Conservation (phyloP, 192 early-diverging fungal genomes). For the Phycomyces blakesleeanus region DNA sequence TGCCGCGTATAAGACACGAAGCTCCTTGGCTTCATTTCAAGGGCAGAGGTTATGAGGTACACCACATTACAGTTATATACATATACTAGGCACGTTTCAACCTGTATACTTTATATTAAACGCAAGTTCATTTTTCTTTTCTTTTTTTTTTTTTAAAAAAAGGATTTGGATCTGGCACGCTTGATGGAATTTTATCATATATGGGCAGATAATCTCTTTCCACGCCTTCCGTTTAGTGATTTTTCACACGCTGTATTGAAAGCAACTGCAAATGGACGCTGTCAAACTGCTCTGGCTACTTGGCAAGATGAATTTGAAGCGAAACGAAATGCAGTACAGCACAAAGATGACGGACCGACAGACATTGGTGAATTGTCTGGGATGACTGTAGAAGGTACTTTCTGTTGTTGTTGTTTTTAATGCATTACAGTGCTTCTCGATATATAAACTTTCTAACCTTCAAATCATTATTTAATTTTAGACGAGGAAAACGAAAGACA, state of each 20-base stretch:
- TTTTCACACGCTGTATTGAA: constrained; percentile 18
- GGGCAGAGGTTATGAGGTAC: constrained; percentile 11
- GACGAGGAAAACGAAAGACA: not conserved
- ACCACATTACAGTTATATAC: not conserved
- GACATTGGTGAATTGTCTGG: constrained; percentile 8
- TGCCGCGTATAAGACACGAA: constrained; percentile 10
- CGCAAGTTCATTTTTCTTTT: too few relatives aligned
- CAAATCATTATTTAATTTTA: not conserved
- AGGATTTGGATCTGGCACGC: constrained; percentile 20
- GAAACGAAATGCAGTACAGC: not conserved
- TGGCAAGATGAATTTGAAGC: constrained; percentile 12
- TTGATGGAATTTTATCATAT: constrained; percentile 32
- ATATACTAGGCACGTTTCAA: too few relatives aligned
- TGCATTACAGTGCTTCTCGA: too few relatives aligned
- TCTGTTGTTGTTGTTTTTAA: too few relatives aligned
- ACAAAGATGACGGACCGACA: not conserved
- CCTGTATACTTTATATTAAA: too few relatives aligned
- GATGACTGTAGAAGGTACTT: constrained; percentile 18
- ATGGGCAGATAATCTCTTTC: constrained; percentile 30
- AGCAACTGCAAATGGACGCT: constrained; percentile 9
- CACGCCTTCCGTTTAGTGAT: constrained; percentile 25
- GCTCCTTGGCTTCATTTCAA: constrained; percentile 3
- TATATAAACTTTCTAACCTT: not conserved
- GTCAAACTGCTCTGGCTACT: not conserved
- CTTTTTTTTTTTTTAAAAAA: too few relatives aligned